Evolutionary conservation across 2,329 filamentous ascomycete species (phyloP).

Genomic region (Sclerotinia minor): DNA sequence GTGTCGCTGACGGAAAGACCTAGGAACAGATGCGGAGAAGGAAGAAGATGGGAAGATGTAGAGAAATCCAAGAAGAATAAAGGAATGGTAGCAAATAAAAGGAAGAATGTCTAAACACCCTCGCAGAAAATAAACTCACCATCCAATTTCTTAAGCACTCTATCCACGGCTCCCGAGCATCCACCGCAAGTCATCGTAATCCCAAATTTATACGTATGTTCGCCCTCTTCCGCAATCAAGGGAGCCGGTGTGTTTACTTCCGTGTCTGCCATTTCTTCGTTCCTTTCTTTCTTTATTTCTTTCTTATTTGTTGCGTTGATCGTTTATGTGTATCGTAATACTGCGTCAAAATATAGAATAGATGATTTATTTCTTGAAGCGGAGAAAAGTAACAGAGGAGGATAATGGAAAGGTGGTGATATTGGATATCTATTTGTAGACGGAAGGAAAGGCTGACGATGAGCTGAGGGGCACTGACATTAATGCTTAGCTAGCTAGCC

Average conservation of each 20-base stretch:
- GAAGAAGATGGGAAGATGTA: too few species aligned
- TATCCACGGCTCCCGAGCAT: constrained; percentile 91
- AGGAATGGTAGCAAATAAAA: too few species aligned
- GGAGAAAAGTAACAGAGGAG: too few species aligned
- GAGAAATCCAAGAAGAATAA: too few species aligned
- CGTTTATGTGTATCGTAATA: too few species aligned
- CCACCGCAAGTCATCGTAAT: constrained; percentile 93
- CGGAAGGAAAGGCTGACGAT: not conserved
- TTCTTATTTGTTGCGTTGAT: not conserved
- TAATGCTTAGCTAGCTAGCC: not conserved
- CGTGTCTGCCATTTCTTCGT: constrained; percentile 22
- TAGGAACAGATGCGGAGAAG: too few species aligned
- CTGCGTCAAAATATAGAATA: too few species aligned
- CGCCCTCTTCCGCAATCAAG: constrained; percentile 28
- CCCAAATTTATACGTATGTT: constrained; percentile 91
- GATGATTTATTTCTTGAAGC: too few species aligned
- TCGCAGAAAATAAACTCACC: constrained; percentile 46
- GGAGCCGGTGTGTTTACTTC: constrained; percentile 12
- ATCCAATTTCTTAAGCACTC: constrained; percentile 87
- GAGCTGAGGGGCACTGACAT: constrained; percentile 5
- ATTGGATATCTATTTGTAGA: not conserved
- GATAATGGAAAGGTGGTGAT: not conserved
- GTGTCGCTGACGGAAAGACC: not conserved
- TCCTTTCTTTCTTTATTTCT: not conserved
- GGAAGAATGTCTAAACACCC: too few species aligned